These are phyloP conservation scores for Fusarium sublunatum DNA, from an alignment of 2,329 filamentous ascomycete genomes.

Conservation along the genomic window DNA sequence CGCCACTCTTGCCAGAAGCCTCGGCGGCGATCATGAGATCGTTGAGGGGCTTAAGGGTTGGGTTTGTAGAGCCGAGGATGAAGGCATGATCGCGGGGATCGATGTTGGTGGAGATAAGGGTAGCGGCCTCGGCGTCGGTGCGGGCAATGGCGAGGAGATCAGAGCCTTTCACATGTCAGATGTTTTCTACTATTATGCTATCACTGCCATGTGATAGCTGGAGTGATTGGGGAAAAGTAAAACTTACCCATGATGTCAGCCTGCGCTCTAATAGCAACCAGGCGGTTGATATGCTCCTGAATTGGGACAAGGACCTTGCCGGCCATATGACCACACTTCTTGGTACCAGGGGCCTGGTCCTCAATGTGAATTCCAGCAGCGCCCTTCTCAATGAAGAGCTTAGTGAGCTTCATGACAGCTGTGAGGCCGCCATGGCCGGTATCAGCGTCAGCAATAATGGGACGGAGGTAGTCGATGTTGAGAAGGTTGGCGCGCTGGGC, in stretches of 20 bases:
- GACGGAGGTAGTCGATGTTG: slow-evolving; percentile 92
- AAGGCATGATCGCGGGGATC: slow-evolving; percentile 95
- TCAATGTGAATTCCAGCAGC: slow-evolving; percentile 99
- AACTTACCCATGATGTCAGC: slow-evolving; percentile 93
- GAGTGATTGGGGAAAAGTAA: slow-evolving; percentile 13
- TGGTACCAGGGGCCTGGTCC: slow-evolving; percentile 96
- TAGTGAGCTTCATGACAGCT: slow-evolving; percentile 99
- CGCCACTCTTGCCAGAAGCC: slow-evolving; percentile 80
- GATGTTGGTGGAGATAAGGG: slow-evolving; percentile 95
- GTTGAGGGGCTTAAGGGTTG: slow-evolving; percentile 82
- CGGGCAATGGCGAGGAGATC: slow-evolving; percentile 92
- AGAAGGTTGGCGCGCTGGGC: slow-evolving; percentile 76
- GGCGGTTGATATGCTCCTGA: slow-evolving; percentile 96
- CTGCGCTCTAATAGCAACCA: slow-evolving; percentile 96
- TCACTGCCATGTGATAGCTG: slow-evolving; percentile 30
- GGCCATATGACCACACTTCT: slow-evolving; percentile 99
- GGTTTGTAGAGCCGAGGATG: slow-evolving; percentile 90
- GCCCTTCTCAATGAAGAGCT: slow-evolving; percentile 95
- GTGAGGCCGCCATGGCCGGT: slow-evolving; percentile 97
- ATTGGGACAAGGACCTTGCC: slow-evolving; percentile 98
- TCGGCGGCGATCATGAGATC: slow-evolving; percentile 93
- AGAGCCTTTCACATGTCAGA: slow-evolving; percentile 63
- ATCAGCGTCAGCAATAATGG: slow-evolving; percentile 96
- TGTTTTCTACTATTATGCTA: not conserved
- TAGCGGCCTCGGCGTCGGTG: slow-evolving; percentile 97